These are phyloP conservation scores for Coniochaeta ligniaria DNA, from an alignment of 2,329 filamentous ascomycete genomes.

Conservation along the genomic window DNA sequence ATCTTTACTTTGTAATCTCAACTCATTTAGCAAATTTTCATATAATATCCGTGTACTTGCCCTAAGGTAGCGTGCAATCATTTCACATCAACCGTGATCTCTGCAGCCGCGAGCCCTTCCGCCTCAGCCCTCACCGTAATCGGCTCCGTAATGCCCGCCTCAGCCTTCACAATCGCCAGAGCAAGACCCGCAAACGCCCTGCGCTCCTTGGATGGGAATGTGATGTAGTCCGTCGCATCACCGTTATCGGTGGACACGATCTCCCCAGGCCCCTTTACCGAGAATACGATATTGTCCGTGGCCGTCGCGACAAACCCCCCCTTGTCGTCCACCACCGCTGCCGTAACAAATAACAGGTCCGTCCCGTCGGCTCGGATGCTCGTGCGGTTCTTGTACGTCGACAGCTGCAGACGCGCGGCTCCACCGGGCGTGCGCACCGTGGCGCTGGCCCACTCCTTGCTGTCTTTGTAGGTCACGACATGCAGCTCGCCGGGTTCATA, in stretches of 20 bases:
- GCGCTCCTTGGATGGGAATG: slow-evolving; percentile 30
- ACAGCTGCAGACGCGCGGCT: slow-evolving; percentile 23
- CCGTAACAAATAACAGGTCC: slow-evolving; percentile 39
- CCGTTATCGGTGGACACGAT: slow-evolving; percentile 46
- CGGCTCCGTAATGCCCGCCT: slow-evolving; percentile 13
- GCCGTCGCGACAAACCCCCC: slow-evolving; percentile 37
- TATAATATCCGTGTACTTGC: too few relatives aligned
- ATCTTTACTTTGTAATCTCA: too few relatives aligned
- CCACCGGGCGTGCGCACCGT: slow-evolving; percentile 32
- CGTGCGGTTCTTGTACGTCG: slow-evolving; percentile 26
- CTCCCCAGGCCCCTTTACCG: slow-evolving; percentile 32
- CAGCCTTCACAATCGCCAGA: slow-evolving; percentile 29
- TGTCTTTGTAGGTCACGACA: slow-evolving; percentile 41
- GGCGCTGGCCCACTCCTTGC: slow-evolving; percentile 35
- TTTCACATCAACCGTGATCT: slow-evolving; percentile 1
- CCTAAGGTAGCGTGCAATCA: too few relatives aligned
- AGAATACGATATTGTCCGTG: slow-evolving; percentile 33
- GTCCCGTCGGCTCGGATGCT: slow-evolving; percentile 30
- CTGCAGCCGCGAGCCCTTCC: slow-evolving; percentile 6
- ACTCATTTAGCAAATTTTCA: too few relatives aligned
- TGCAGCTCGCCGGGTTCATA: slow-evolving; percentile 39
- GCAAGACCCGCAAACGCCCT: slow-evolving; percentile 33
- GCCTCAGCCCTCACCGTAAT: slow-evolving; percentile 12
- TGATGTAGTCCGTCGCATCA: slow-evolving; percentile 34
- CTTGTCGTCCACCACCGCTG: slow-evolving; percentile 33